phyloP scores from a whole-genome alignment of 495 filamentous ascomycete genomes.

The Trichoderma gamsii region DNA sequence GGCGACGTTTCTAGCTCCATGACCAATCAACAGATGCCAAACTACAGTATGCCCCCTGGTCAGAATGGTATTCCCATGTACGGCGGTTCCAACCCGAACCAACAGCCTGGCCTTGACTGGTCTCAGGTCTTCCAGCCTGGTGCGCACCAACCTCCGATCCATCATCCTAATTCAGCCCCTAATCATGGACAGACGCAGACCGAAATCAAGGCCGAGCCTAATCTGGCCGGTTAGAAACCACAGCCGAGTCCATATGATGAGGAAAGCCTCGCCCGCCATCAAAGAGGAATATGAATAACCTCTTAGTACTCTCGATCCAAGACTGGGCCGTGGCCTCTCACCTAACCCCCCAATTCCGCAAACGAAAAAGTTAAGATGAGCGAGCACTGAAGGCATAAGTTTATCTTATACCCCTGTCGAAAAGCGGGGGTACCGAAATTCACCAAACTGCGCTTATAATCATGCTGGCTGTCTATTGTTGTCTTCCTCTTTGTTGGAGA shows the following conservation, averaged over 20 bases:
- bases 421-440: too few relatives aligned
- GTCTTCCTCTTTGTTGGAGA: conserved; percentile 14
- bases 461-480: not conserved
- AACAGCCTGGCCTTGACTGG: conserved; percentile 54
- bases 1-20: conserved; percentile 47
- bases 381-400: too few relatives aligned
- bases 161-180: conserved; percentile 45
- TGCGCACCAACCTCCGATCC: conserved; percentile 55
- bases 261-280: not conserved
- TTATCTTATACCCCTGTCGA: too few relatives aligned
- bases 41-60: conserved; percentile 47
- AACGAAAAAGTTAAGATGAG: too few relatives aligned
- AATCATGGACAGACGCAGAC: conserved; percentile 48
- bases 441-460: too few relatives aligned
- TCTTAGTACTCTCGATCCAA: not conserved
- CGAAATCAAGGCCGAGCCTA: conserved; percentile 48
- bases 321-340: too few relatives aligned
- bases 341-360: too few relatives aligned
- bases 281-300: not conserved
- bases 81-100: conserved; percentile 38
- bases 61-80: conserved; percentile 50
- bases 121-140: conserved; percentile 66
- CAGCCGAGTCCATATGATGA: not conserved
- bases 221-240: conserved; percentile 16
- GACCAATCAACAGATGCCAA: conserved; percentile 50